Evolutionary conservation across 2,329 filamentous ascomycete genomes (phyloP), one percentile per base, ranked within the genome.

Genomic region (Pseudogymnoascus sp.): DNA sequence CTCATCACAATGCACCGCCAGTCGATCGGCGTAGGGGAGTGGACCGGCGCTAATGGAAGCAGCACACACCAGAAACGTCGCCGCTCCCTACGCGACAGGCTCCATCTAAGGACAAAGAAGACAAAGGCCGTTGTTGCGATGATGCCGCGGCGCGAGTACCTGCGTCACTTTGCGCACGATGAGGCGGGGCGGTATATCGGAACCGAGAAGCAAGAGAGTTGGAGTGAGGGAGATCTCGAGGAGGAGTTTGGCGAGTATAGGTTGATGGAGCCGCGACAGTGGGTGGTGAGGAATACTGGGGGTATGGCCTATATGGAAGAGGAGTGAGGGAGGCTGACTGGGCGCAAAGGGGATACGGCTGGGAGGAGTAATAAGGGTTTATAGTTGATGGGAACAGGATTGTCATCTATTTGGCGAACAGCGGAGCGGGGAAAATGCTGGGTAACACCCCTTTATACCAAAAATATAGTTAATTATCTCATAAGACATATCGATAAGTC

Each of bases 141-240:
- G 47, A 71, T 71, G 70, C 70, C 70, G n/a, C 62, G 69, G 38
- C 41, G 63, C 32, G 70, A 71, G 14, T 71, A 70, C 25, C 39
- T 64, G 20, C 69, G 68, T 38, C 65, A 59, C 35, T 71, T 71
- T 62, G 70, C 70, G n/a, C 58, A 67, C 8, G 70, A 66, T 25
- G n/a, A 62, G 14, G 60, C 63, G 20, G 69, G 69, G 6, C 61
- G 58, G 25, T 71, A 71, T 65, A 61, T 68, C 18, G 60, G 63
- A 4, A 62, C 60, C 18, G 60, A 61, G 38, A 62, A 60, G 50
- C 57, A 43, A 37, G 60, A 62, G 59, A 61, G 54, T 58, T 43
- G 47, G 35, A 67, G 66, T 58, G 50, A 38, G 22, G 57, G 63
- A 38, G 62, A 62, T 39, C 66, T 65, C 39, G 68, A 68, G 58